Conservation (phyloP, 2,329 filamentous ascomycete species). For the Beauveria scarabaeidicola region DNA sequence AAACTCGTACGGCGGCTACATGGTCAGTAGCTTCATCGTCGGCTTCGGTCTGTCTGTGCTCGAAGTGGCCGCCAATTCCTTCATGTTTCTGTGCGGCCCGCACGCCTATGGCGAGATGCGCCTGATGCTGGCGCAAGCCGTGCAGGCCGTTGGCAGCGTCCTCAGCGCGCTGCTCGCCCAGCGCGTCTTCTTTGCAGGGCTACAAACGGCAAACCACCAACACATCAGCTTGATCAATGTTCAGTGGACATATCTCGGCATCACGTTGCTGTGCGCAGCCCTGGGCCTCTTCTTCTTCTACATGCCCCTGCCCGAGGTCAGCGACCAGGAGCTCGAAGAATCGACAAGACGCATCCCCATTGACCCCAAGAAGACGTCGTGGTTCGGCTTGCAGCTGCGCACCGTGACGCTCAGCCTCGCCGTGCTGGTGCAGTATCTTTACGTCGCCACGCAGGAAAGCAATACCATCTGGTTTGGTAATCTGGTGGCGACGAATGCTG, state of each 20-base stretch:
- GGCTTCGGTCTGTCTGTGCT: constrained; percentile 69
- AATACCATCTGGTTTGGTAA: constrained; percentile 52
- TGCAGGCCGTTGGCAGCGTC: constrained; percentile 68
- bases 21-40: constrained; percentile 65
- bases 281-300: constrained; percentile 63
- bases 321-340: constrained; percentile 44
- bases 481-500: constrained; percentile 35
- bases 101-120: constrained; percentile 64
- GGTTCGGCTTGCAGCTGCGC: constrained; percentile 42
- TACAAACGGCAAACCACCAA: constrained; percentile 32
- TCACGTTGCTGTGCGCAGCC: constrained; percentile 64
- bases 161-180: constrained; percentile 65
- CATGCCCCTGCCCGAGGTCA: constrained; percentile 55
- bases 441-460: constrained; percentile 65
- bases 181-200: constrained; percentile 61
- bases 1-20: constrained; percentile 68
- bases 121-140: constrained; percentile 64
- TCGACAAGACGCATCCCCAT: constrained; percentile 40
- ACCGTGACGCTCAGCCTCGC: constrained; percentile 58
- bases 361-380: constrained; percentile 38
- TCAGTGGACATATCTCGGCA: constrained; percentile 79
- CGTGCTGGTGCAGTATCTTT: constrained; percentile 68
- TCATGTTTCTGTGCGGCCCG: constrained; percentile 62
- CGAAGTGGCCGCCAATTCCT: constrained; percentile 76
- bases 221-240: constrained; percentile 56